Conservation (phyloP, 2,329 filamentous ascomycete genomes). For the Hymenoscyphus repandus region DNA sequence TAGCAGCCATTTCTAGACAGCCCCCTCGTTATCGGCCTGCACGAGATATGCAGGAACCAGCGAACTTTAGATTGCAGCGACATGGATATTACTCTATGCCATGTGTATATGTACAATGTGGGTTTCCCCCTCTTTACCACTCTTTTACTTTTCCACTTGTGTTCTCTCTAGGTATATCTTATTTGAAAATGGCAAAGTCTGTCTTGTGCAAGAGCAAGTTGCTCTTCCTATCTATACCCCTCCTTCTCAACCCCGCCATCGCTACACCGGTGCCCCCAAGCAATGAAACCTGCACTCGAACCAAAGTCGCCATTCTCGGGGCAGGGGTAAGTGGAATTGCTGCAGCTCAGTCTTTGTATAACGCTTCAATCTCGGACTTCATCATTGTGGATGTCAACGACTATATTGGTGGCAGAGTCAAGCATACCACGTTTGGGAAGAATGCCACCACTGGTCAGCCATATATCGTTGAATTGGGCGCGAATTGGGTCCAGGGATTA, state of each 20-base stretch:
- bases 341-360: conserved; percentile 56
- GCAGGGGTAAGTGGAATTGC: conserved; percentile 60
- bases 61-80: conserved; percentile 1
- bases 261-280: background rate
- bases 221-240: background rate
- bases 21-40: background rate
- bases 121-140: background rate
- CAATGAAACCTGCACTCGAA: conserved; percentile 24
- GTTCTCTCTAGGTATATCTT: background rate
- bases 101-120: background rate
- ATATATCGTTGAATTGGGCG: conserved; percentile 54
- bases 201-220: background rate
- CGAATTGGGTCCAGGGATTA: conserved; percentile 56
- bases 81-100: background rate
- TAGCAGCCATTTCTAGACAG: background rate
- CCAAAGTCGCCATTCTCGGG: conserved; percentile 42
- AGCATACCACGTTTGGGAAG: conserved; percentile 41
- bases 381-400: conserved; percentile 59
- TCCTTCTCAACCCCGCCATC: background rate
- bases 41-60: background rate
- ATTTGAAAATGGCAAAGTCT: background rate
- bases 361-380: conserved; percentile 58
- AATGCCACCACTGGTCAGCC: conserved; percentile 37
- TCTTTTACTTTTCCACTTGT: background rate
- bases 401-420: conserved; percentile 56